Evolutionary conservation across 176 grass and related monocot species (phyloP).

Genomic region (Areca catechu): DNA sequence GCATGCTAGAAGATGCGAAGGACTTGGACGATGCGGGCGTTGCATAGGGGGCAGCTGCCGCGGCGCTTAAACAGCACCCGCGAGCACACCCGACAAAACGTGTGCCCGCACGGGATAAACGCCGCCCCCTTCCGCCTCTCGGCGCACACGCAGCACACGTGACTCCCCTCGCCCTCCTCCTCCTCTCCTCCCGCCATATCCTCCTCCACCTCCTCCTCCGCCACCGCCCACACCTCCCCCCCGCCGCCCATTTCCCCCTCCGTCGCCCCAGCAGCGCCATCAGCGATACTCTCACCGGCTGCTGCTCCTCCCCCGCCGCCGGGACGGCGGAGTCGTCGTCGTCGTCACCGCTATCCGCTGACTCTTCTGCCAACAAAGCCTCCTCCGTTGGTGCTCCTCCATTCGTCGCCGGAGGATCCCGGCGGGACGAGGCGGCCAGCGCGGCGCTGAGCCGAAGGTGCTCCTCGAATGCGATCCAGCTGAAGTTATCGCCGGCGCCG

Average conservation of each 20-base stretch:
- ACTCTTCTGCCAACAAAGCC: too few species aligned
- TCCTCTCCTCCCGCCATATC: conserved; percentile 20
- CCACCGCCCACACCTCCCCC: neutral
- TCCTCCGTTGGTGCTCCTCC: too few species aligned
- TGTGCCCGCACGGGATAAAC: conserved; percentile 80
- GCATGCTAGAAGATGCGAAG: conserved; percentile 55
- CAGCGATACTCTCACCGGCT: conserved; percentile 41
- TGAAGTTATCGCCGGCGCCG: conserved; percentile 20
- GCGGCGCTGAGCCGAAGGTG: conserved; percentile 32
- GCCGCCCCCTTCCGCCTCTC: conserved; percentile 68
- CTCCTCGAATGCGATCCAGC: conserved; percentile 53
- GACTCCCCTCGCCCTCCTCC: conserved; percentile 20
- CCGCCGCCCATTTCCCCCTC: conserved; percentile 25
- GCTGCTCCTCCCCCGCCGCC: conserved; percentile 8
- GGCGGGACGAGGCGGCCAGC: conserved; percentile 8
- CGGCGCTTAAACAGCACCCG: conserved; percentile 66
- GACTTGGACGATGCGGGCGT: conserved; percentile 66
- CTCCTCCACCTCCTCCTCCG: neutral
- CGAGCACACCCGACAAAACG: conserved; percentile 76
- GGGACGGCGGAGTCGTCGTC: neutral
- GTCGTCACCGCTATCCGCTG: too few species aligned
- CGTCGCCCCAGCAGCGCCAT: conserved; percentile 63
- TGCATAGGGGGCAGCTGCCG: conserved; percentile 77
- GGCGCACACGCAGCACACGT: conserved; percentile 81
- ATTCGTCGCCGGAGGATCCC: too few species aligned